A percentile compares a stretch with the other conserved stretches of the same genome.
Conservation (phyloP, 805 yeast genomes). For the Saccharomycopsis sp. region DNA sequence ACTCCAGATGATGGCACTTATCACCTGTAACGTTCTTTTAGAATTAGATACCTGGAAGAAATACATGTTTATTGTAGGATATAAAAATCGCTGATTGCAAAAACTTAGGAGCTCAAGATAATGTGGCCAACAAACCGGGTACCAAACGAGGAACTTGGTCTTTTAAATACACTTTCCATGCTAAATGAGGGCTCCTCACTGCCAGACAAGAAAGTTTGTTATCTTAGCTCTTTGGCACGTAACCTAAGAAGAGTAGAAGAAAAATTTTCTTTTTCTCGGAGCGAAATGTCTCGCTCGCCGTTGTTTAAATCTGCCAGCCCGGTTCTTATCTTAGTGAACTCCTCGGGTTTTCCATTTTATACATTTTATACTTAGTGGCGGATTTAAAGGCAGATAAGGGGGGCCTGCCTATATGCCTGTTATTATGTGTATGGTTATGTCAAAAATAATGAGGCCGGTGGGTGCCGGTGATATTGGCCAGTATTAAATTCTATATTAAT, state of each 20-base stretch:
- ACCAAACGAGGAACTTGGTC: background rate
- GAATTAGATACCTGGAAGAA: conserved; percentile 2
- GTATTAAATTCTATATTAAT: too few species aligned
- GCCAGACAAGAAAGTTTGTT: background rate
- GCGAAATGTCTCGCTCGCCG: background rate
- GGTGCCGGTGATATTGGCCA: too few species aligned
- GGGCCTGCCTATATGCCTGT: too few species aligned
- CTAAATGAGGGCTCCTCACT: background rate
- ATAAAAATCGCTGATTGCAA: too few species aligned
- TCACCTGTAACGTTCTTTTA: conserved; percentile 41
- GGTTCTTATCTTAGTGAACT: too few species aligned
- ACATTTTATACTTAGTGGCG: too few species aligned
- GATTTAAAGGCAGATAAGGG: too few species aligned
- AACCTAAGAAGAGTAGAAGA: background rate
- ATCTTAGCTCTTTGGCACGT: background rate
- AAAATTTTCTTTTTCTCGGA: background rate
- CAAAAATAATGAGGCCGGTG: too few species aligned
- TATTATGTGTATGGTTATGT: too few species aligned
- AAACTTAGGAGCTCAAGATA: too few species aligned
- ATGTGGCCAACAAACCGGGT: too few species aligned
- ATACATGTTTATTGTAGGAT: conserved; percentile 8
- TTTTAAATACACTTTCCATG: background rate
- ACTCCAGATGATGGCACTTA: conserved; percentile 82
- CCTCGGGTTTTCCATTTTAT: too few species aligned
- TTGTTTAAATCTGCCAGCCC: background rate